Base-by-base conservation (phyloP, 306 rosid genomes). In the Trifolium fragiferum region DNA sequence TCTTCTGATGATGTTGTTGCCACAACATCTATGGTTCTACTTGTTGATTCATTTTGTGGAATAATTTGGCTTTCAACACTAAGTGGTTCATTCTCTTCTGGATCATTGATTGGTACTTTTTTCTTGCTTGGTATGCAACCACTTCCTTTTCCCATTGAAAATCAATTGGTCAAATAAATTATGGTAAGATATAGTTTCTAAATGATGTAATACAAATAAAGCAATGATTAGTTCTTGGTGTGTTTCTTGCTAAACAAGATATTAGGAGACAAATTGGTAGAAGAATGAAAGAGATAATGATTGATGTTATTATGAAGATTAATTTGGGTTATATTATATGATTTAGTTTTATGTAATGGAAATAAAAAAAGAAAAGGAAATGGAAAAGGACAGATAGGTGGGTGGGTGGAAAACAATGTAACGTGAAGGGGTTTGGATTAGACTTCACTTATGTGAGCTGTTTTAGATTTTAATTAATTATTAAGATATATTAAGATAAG, bases 81-180 rank as follows among this genome's bases (percentile, higher is more conserved):
- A 65, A 65, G 43, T 9, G 76, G 80, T 49, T 15, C 73, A 27
- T 51, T 40, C 62, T 60, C 80, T 79, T 74, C 87, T 75, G 80
- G 68, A 59, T 60, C 76, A 3, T 69, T 79, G 66, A 58, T 32
- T 10, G 86, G 82, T 47, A 73, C 38, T 64, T 73, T 81, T 47
- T 75, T 85, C 92, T 87, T 91, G 86, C 94, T 91, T 12, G 89
- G 92, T 25, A 87, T 40, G 64, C 97, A 91, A 15, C 96, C 96
- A 8, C 89, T 78, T 30, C 96, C 96, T 85, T 86, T 90, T 21
- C 97, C 90, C 97, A 89, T 89, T 23, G 63, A 57, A 57, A 57
- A 12, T 23, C 65, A 66, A 75, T 43, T 18, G 59, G 60, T 60
- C 50, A 62, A 70, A 63, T 6, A 41, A 49, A 37, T 12, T 41